These are phyloP conservation scores for Fusarium albosuccineum DNA, from an alignment of 2,329 filamentous ascomycete species.

Conservation along the genomic window DNA sequence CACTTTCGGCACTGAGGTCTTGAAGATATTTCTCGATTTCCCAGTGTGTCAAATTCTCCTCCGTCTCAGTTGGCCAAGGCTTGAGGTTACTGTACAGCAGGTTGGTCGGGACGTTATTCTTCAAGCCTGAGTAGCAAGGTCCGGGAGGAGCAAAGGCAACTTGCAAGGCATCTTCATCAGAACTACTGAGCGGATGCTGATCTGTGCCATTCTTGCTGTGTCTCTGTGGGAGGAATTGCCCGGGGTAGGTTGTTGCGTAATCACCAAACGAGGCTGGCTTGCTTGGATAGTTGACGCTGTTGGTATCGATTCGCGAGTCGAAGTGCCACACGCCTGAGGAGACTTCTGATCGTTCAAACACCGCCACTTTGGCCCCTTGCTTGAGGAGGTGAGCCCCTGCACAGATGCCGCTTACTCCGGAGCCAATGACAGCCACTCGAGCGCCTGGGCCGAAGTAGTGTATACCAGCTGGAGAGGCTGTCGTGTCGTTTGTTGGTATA, in stretches of 20 bases:
- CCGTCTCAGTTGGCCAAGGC: slow-evolving; percentile 70
- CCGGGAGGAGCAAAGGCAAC: slow-evolving; percentile 41
- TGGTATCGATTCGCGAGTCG: slow-evolving; percentile 45
- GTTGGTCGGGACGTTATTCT: slow-evolving; percentile 79
- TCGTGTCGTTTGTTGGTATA: neutral
- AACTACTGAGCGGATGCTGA: neutral
- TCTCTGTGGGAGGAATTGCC: slow-evolving; percentile 4
- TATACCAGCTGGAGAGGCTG: neutral
- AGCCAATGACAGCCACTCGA: slow-evolving; percentile 54
- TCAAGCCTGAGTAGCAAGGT: slow-evolving; percentile 70
- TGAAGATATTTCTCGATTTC: slow-evolving; percentile 72
- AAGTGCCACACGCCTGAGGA: slow-evolving; percentile 56
- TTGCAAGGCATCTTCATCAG: slow-evolving; percentile 11
- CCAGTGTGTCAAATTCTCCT: slow-evolving; percentile 68
- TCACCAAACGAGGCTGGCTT: slow-evolving; percentile 46
- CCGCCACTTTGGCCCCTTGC: slow-evolving; percentile 51
- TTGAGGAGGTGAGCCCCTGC: slow-evolving; percentile 53
- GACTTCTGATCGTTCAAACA: slow-evolving; percentile 52
- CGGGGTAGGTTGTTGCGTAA: slow-evolving; percentile 33
- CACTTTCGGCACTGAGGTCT: slow-evolving; percentile 62
- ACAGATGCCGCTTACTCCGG: slow-evolving; percentile 55
- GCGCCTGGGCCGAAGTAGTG: slow-evolving; percentile 19
- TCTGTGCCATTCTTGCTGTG: neutral
- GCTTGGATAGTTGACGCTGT: slow-evolving; percentile 52
- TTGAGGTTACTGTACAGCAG: slow-evolving; percentile 59